phyloP scores from a whole-genome alignment of 2,329 filamentous ascomycete species.

The Blumeriella jaapii region DNA sequence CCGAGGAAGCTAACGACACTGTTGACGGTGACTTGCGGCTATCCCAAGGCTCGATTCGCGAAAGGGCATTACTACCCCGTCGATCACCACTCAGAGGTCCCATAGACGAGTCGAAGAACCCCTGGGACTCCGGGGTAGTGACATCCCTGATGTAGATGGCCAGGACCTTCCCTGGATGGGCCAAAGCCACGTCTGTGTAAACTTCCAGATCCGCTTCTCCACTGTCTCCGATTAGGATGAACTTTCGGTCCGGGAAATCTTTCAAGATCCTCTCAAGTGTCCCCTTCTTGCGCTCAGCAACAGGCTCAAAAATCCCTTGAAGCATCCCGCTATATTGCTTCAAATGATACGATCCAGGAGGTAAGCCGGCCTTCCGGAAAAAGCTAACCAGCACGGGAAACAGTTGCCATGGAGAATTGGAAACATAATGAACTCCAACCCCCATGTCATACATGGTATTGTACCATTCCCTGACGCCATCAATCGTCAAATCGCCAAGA shows the following conservation, averaged over 20 bases:
- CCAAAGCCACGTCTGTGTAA: conserved; percentile 83
- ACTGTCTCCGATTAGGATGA: conserved; percentile 88
- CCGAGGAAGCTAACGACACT: conserved; percentile 10
- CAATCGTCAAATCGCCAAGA: conserved; percentile 66
- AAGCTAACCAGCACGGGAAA: conserved; percentile 82
- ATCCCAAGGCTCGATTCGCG: conserved; percentile 13
- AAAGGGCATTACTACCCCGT: conserved; percentile 8
- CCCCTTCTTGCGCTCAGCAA: conserved; percentile 85
- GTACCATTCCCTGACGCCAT: conserved; percentile 89
- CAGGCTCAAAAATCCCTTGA: conserved; percentile 95
- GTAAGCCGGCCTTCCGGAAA: conserved; percentile 69
- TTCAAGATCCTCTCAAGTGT: conserved; percentile 74
- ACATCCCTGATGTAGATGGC: conserved; percentile 91
- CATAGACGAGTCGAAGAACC: conserved; percentile 58
- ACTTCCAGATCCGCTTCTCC: conserved; percentile 95
- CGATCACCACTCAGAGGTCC: conserved; percentile 23
- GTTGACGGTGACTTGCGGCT: conserved; percentile 11
- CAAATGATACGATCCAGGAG: conserved; percentile 81
- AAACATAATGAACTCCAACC: conserved; percentile 90
- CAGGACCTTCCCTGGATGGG: conserved; percentile 71
- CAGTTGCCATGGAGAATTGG: conserved; percentile 98
- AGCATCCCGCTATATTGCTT: conserved; percentile 97
- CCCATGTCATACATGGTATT: conserved; percentile 63
- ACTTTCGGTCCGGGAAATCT: conserved; percentile 83
- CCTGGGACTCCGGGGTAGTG: conserved; percentile 61